These are phyloP conservation scores for Delphinella strobiligena DNA, from an alignment of 2,329 filamentous ascomycete genomes.

Conservation along the genomic window DNA sequence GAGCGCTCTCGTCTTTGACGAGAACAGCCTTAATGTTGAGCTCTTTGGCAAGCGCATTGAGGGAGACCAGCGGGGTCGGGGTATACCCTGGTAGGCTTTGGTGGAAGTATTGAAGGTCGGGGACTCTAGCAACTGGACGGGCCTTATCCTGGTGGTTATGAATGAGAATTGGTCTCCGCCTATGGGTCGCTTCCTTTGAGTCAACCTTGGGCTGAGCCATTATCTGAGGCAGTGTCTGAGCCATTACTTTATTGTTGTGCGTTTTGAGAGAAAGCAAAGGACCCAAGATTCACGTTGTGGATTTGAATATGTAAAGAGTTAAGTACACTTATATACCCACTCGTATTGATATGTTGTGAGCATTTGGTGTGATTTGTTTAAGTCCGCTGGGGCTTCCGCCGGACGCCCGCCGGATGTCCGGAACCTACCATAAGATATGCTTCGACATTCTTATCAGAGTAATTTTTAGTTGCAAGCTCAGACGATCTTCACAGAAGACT, in stretches of 20 bases:
- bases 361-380: slow-evolving; percentile 5
- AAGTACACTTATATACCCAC: not conserved
- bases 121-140: not conserved
- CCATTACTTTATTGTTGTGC: too few relatives aligned
- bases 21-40: slow-evolving; percentile 47
- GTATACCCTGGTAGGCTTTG: slow-evolving; percentile 43
- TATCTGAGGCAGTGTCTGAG: too few relatives aligned
- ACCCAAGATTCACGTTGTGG: too few relatives aligned
- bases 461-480: not conserved
- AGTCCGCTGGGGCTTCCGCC: too few relatives aligned
- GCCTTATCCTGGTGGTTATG: not conserved
- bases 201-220: too few relatives aligned
- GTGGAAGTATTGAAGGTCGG: slow-evolving; percentile 38
- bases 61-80: slow-evolving; percentile 41
- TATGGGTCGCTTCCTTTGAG: too few relatives aligned
- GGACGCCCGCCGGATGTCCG: not conserved
- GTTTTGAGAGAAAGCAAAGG: too few relatives aligned
- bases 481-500: slow-evolving; percentile 1
- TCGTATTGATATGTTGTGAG: slow-evolving; percentile 7
- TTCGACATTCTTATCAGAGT: not conserved
- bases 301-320: not conserved
- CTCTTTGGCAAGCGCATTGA: slow-evolving; percentile 44
- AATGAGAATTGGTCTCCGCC: not conserved
- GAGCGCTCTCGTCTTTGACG: slow-evolving; percentile 58
- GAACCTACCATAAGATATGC: not conserved